Conservation (phyloP, 2,329 filamentous ascomycete species). For the Uncinocarpus reesii region DNA sequence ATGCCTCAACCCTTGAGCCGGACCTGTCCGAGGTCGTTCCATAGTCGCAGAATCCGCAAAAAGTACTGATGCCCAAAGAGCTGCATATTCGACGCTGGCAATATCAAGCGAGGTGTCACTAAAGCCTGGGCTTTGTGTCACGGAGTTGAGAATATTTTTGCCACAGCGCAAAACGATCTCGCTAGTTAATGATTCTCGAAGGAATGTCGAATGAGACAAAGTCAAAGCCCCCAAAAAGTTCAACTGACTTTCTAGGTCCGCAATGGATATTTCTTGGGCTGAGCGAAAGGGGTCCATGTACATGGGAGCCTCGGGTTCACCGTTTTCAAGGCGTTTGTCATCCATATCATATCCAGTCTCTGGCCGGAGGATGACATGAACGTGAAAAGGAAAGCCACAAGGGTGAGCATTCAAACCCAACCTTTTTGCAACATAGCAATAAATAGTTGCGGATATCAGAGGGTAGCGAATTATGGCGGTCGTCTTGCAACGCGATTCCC, state of each 20-base stretch:
- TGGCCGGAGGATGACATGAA: constrained; percentile 66
- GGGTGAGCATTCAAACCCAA: constrained; percentile 67
- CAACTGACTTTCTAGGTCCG: constrained; percentile 51
- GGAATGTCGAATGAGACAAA: constrained; percentile 40
- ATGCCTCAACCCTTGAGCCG: constrained; percentile 26
- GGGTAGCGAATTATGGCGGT: constrained; percentile 70
- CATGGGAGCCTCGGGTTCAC: constrained; percentile 46
- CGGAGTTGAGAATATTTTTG: constrained; percentile 68
- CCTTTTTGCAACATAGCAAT: constrained; percentile 64
- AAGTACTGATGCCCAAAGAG: constrained; percentile 59
- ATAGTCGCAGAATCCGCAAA: constrained; percentile 32
- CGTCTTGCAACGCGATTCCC: constrained; percentile 63
- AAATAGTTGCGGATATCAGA: constrained; percentile 78
- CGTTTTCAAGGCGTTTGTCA: constrained; percentile 27
- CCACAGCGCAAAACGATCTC: constrained; percentile 65
- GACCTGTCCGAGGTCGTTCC: constrained; percentile 8
- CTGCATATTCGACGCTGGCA: constrained; percentile 57
- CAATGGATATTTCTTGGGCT: constrained; percentile 53
- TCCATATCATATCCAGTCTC: constrained; percentile 52
- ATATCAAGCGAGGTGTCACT: constrained; percentile 40
- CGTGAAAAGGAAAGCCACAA: constrained; percentile 73
- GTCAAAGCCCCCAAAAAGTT: constrained; percentile 40
- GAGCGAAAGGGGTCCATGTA: constrained; percentile 75
- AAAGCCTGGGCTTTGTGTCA: constrained; percentile 43
- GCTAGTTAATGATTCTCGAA: constrained; percentile 53